phyloP scores from a whole-genome alignment of 768 basidiomycete species.

The Dacryopinax primogenitus region DNA sequence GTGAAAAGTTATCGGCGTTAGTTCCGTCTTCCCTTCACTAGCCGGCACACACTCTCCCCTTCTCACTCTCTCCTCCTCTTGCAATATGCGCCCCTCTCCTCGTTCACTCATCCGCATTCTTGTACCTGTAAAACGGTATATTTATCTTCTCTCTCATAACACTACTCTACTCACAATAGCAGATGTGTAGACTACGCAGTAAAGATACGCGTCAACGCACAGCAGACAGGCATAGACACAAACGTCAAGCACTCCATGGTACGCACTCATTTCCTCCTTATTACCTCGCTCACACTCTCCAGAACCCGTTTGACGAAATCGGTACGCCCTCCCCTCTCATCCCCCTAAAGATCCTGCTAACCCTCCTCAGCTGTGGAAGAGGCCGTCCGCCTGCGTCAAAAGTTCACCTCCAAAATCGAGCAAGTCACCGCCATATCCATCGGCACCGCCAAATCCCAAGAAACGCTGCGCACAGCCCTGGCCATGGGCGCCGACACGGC shows the following conservation, averaged over 20 bases:
- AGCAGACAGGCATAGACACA: slow-evolving; percentile 89
- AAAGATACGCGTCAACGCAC: slow-evolving; percentile 93
- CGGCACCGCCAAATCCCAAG: slow-evolving; percentile 76
- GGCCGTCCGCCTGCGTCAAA: slow-evolving; percentile 85
- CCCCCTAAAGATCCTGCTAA: background rate
- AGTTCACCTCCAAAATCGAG: slow-evolving; percentile 58
- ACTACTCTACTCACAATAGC: slow-evolving; percentile 6
- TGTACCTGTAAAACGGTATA: slow-evolving; percentile 85
- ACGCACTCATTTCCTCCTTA: slow-evolving; percentile 21
- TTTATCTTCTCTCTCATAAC: background rate
- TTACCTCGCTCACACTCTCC: slow-evolving; percentile 10
- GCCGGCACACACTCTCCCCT: no score
- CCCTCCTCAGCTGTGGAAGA: slow-evolving; percentile 73
- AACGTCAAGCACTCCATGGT: slow-evolving; percentile 99
- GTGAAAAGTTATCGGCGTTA: no score
- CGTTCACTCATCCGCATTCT: slow-evolving; percentile 71
- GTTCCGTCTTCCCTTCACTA: no score
- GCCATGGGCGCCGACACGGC: slow-evolving; percentile 96
- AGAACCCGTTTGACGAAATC: slow-evolving; percentile 99
- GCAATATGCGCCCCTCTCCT: slow-evolving; percentile 75
- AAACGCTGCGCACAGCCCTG: slow-evolving; percentile 87
- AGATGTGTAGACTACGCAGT: slow-evolving; percentile 95
- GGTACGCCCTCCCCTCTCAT: slow-evolving; percentile 38
- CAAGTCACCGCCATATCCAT: slow-evolving; percentile 90
- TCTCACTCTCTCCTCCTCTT: no score